Percentiles rank a stretch among this genome's conserved stretches.
phyloP scores from a whole-genome alignment of 176 grass and related monocot species.

The Stipa capillata region DNA sequence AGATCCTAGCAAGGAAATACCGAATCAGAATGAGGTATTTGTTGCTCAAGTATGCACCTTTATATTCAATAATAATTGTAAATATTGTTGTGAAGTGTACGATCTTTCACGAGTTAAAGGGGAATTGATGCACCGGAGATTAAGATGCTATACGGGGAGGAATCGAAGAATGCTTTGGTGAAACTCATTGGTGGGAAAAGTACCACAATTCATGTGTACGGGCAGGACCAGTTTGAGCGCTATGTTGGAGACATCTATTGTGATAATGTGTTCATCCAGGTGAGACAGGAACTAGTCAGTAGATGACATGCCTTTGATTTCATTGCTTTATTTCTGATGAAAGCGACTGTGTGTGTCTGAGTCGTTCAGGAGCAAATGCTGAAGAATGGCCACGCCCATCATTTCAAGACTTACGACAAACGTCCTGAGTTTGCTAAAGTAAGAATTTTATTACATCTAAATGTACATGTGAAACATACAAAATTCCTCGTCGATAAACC shows the following conservation, averaged over 20 bases:
- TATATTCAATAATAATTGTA: neutral
- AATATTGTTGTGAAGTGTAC: neutral
- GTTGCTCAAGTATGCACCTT: neutral
- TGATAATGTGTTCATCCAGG: constrained; percentile 51
- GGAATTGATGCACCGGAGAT: constrained; percentile 65
- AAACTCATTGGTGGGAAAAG: constrained; percentile 48
- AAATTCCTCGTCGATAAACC: no score
- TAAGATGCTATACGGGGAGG: constrained; percentile 41
- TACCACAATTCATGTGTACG: constrained; percentile 46
- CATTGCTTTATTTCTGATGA: neutral
- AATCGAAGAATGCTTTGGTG: constrained; percentile 40
- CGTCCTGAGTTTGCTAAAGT: constrained; percentile 42
- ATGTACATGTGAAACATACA: neutral
- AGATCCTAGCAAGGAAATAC: constrained; percentile 52
- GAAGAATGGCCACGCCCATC: constrained; percentile 26
- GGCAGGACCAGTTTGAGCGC: constrained; percentile 39
- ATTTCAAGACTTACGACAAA: constrained; percentile 28
- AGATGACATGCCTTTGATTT: neutral
- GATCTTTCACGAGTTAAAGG: constrained; percentile 25
- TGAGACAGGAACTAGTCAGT: constrained; percentile 1
- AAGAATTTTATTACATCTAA: neutral
- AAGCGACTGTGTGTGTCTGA: neutral
- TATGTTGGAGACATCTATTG: constrained; percentile 53
- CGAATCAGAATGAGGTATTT: constrained; percentile 62
- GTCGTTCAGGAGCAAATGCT: constrained; percentile 30